These are phyloP conservation scores for Rhodotorula diobovata DNA, from an alignment of 768 basidiomycete genomes.

Conservation along the genomic window DNA sequence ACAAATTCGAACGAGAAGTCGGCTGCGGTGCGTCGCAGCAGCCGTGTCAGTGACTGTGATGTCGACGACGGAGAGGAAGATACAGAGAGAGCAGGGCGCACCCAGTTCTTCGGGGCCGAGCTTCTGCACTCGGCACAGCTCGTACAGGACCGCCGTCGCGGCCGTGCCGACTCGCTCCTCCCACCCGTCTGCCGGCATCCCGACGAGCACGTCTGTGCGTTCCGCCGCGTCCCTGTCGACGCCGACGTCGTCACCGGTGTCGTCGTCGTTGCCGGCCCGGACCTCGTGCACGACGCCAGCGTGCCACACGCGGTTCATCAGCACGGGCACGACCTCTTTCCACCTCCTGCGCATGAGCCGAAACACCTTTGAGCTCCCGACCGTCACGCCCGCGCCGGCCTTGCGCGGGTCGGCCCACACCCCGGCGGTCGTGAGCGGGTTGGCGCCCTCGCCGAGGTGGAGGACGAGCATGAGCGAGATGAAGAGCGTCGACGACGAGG, in stretches of 20 bases:
- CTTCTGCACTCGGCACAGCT: constrained; percentile 87
- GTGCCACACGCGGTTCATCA: constrained; percentile 72
- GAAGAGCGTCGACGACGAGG: constrained; percentile 52
- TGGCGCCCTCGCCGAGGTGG: constrained; percentile 13
- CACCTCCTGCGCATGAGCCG: constrained; percentile 52
- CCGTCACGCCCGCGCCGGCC: constrained; percentile 5
- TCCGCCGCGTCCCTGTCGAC: neutral
- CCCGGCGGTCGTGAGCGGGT: constrained; percentile 9
- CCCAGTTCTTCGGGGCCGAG: constrained; percentile 71
- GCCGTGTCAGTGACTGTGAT: neutral
- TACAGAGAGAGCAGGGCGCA: constrained; percentile 48
- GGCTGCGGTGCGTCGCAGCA: constrained; percentile 52
- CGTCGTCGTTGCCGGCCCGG: too few species aligned
- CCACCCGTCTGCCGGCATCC: constrained; percentile 36
- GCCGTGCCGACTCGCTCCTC: constrained; percentile 38
- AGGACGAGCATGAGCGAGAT: constrained; percentile 34
- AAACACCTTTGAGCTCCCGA: constrained; percentile 32
- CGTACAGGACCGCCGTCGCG: constrained; percentile 58
- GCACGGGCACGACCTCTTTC: constrained; percentile 69
- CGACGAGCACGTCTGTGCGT: neutral
- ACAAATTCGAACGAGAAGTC: constrained; percentile 79
- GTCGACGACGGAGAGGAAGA: neutral
- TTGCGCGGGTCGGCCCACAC: neutral
- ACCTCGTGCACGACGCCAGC: constrained; percentile 68
- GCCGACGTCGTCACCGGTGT: constrained; percentile 56